These are phyloP conservation scores for Trichophyton mentagrophytes DNA, from an alignment of 2,329 filamentous ascomycete species.

Conservation along the genomic window DNA sequence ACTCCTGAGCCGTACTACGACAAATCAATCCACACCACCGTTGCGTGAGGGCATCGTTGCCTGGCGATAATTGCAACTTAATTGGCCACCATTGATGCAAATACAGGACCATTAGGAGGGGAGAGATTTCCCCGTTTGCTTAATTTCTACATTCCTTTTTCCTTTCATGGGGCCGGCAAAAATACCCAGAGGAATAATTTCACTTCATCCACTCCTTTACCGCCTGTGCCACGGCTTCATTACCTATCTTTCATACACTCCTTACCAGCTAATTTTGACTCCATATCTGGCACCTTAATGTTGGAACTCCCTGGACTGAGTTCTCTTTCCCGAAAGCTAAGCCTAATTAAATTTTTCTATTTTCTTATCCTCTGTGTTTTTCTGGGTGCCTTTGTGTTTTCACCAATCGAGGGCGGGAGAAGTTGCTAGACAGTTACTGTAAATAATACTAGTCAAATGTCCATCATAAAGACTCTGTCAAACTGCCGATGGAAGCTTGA, in stretches of 20 bases:
- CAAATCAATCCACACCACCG: not conserved
- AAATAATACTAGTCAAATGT: not conserved
- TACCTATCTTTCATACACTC: not conserved
- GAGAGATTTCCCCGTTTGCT: not conserved
- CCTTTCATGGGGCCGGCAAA: not conserved
- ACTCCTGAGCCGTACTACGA: slow-evolving; percentile 3
- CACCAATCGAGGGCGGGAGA: not conserved
- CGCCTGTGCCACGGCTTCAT: not conserved
- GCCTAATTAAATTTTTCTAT: not conserved
- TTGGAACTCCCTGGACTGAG: not conserved
- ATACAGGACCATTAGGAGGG: not conserved
- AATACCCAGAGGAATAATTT: not conserved
- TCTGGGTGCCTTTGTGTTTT: not conserved
- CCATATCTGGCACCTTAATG: not conserved
- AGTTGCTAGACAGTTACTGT: not conserved
- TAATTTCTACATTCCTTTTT: not conserved
- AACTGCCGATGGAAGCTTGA: not conserved
- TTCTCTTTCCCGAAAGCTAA: not conserved
- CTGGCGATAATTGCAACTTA: not conserved
- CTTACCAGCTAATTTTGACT: not conserved
- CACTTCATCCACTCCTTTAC: not conserved
- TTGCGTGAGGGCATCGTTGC: not conserved
- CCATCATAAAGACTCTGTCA: not conserved
- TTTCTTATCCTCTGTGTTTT: not conserved
- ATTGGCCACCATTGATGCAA: not conserved